Conservation (phyloP, 495 filamentous ascomycete species). For the Pyrenopolyporus hunteri region DNA sequence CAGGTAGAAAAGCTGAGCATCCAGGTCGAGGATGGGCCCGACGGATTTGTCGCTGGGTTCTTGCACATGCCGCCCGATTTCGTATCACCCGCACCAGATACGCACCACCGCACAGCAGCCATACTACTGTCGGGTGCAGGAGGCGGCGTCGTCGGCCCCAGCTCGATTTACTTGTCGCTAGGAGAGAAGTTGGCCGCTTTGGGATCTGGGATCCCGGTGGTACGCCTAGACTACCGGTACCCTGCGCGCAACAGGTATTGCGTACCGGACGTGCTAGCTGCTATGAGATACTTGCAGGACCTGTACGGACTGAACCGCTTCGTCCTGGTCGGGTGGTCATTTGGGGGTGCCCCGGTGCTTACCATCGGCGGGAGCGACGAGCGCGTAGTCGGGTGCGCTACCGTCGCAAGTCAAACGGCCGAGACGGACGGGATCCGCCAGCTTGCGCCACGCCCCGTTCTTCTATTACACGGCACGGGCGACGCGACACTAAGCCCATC, state of each 20-base stretch:
- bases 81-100: neutral
- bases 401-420: conserved; percentile 45
- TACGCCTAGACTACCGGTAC: conserved; percentile 53
- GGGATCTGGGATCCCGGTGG: conserved; percentile 44
- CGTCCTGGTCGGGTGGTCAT: conserved; percentile 55
- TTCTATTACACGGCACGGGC: conserved; percentile 49
- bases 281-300: conserved; percentile 48
- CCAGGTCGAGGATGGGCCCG: no score
- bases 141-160: conserved; percentile 39
- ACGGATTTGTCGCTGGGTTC: neutral
- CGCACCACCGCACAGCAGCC: neutral
- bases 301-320: conserved; percentile 43
- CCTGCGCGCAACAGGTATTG: conserved; percentile 45
- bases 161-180: conserved; percentile 50
- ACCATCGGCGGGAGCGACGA: conserved; percentile 34
- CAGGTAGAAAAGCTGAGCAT: no score
- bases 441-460: conserved; percentile 44
- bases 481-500: conserved; percentile 42
- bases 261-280: conserved; percentile 45
- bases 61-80: neutral
- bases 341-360: conserved; percentile 47
- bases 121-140: neutral
- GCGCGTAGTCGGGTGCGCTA: conserved; percentile 45
- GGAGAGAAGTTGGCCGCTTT: conserved; percentile 51
- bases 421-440: conserved; percentile 36